A percentile compares a stretch with the other conserved stretches of the same genome.
Evolutionary conservation across 768 basidiomycete species (phyloP).

Genomic region (Chalciporus pseudorubinellus): DNA sequence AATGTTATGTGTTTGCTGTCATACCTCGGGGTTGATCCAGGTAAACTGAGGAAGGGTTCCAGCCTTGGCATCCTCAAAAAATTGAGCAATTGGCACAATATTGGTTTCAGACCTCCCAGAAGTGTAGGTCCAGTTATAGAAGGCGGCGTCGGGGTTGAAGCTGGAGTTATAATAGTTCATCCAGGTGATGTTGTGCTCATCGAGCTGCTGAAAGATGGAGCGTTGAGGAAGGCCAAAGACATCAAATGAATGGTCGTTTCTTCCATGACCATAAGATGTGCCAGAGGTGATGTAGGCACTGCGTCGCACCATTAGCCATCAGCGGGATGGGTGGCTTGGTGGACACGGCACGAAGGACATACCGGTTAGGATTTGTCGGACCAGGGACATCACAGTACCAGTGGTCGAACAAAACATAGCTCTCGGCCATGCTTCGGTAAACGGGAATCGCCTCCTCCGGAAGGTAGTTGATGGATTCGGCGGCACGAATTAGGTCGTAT

Average conservation of each 20-base stretch:
- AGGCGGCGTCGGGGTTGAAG: constrained; percentile 25
- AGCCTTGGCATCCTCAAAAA: constrained; percentile 20
- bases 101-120: constrained; percentile 17
- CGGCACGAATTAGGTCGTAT: constrained; percentile 10
- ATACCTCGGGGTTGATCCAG: constrained; percentile 28
- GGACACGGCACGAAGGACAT: no score
- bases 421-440: constrained; percentile 22
- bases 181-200: constrained; percentile 25
- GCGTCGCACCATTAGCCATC: neutral
- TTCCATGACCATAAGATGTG: constrained; percentile 26
- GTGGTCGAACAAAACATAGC: constrained; percentile 21
- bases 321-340: neutral
- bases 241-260: constrained; percentile 13
- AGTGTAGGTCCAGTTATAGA: constrained; percentile 19
- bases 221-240: constrained; percentile 24
- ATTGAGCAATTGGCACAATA: constrained; percentile 15
- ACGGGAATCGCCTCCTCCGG: constrained; percentile 25
- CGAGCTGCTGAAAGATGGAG: constrained; percentile 28
- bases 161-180: constrained; percentile 28
- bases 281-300: constrained; percentile 28
- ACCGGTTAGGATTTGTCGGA: constrained; percentile 28
- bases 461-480: constrained; percentile 21
- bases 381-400: constrained; percentile 29
- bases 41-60: constrained; percentile 26
- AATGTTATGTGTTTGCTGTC: neutral